These are phyloP conservation scores for Periconia macrospinosa DNA, from an alignment of 2,329 filamentous ascomycete species.

Conservation along the genomic window DNA sequence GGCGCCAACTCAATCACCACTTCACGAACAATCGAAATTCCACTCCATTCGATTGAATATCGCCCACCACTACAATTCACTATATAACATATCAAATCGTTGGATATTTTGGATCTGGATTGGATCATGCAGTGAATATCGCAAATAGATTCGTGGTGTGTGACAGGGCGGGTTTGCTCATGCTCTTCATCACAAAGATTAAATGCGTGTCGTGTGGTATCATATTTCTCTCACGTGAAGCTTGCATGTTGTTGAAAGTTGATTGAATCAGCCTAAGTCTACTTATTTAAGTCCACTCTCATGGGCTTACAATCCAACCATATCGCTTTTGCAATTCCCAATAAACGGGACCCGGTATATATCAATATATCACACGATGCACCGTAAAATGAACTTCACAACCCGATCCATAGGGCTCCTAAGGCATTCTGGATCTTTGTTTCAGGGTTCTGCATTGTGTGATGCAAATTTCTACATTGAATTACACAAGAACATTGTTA, in stretches of 20 bases:
- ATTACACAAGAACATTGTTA: not conserved
- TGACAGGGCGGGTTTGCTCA: not conserved
- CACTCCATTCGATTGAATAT: not conserved
- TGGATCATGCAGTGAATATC: not conserved
- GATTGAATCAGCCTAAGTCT: no score
- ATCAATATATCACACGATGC: not conserved
- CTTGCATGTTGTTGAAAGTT: no score
- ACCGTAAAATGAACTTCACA: not conserved
- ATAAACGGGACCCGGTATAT: no score
- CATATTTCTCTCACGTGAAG: not conserved
- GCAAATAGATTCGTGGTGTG: not conserved
- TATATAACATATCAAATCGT: not conserved
- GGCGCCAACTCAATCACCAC: not conserved
- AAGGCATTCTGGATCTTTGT: not conserved
- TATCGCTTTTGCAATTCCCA: no score
- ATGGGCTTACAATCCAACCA: no score
- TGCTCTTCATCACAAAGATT: not conserved
- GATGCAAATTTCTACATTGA: not conserved
- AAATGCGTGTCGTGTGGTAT: not conserved
- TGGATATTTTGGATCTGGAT: not conserved
- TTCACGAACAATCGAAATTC: not conserved
- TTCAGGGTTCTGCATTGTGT: not conserved
- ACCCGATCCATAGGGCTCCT: not conserved
- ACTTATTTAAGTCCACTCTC: no score
- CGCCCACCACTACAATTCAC: not conserved